Base-by-base conservation (phyloP, 768 basidiomycete species). In the Tulasnella sp. region DNA sequence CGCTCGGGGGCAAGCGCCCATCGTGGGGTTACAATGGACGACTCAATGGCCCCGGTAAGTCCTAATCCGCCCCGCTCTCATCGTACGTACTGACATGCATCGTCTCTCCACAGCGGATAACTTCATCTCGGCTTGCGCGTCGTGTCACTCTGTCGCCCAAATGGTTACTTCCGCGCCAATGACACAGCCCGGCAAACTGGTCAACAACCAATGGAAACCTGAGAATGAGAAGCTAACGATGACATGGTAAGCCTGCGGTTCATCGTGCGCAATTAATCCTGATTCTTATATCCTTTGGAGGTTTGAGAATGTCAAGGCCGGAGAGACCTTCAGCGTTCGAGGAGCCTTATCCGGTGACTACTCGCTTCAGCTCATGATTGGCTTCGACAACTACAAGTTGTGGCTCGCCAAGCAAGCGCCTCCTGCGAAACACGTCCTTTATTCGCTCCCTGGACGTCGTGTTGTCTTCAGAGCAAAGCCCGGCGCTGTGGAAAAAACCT, bases 21-120 rank as follows among this genome's bases (percentile, higher is more conserved):
- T 56, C 55, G 17, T 56, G 55, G 55, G 55, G 55, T 3, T 56
- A 56, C 41, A 47, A 56, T 43, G 55, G 55, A 44, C 55, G 55
- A 21, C 43, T 56, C 24, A 56, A 56, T 27, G 55, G 55, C 17
- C 55, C 55, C 21, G 55, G 38, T 3, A 5, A 48, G 34, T 38
- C 34, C 34, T 38, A 5, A 38, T 38, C 15, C 15, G 15, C 15
- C 34, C 34, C 34, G 5, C 34, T 15, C 15, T 38, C 34, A 15
- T 38, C 34, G 15, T 15, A 38, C 34, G 15, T 38, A 38, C 15
- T 15, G 7, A 38, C 34, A 38, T 38, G 34, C 15, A 5, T 15
- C 34, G 15, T 38, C 34, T 15, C 5, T 38, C 34, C 34, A 5
- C 15, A 38, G 34, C 34, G 34, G 34, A 38, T 38, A 38, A 38